Percentiles rank a stretch among this genome's conserved stretches.
phyloP scores from a whole-genome alignment of 805 yeast genomes.

The Saccharomycopsis fibuligera region DNA sequence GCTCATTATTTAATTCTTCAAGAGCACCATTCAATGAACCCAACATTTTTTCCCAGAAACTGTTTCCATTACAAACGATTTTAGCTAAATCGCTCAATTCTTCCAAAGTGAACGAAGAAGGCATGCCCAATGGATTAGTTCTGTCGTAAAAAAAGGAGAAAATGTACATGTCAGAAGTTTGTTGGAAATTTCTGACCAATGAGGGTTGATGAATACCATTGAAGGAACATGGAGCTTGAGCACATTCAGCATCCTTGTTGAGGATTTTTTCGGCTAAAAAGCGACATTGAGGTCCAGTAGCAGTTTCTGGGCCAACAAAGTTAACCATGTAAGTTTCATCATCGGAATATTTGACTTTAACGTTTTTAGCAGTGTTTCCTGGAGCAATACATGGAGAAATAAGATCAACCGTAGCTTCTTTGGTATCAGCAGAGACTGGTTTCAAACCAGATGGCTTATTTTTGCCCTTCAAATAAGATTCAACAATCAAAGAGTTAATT shows the following conservation, averaged over 20 bases:
- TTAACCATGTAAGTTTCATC: constrained; percentile 45
- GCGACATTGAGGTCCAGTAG: constrained; percentile 84
- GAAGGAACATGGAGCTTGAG: constrained; percentile 81
- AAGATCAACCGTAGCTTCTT: constrained; percentile 39
- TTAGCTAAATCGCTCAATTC: constrained; percentile 79
- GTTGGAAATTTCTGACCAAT: constrained; percentile 66
- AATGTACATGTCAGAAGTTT: constrained; percentile 70
- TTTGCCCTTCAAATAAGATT: constrained; percentile 36
- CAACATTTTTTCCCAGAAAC: constrained; percentile 63
- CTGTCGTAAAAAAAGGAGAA: constrained; percentile 95
- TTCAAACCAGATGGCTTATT: constrained; percentile 25
- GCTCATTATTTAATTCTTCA: constrained; percentile 63
- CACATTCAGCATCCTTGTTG: constrained; percentile 77
- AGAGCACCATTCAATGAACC: constrained; percentile 63
- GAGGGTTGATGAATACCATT: constrained; percentile 98
- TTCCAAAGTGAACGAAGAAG: constrained; percentile 74
- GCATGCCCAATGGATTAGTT: constrained; percentile 92
- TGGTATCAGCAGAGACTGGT: constrained; percentile 30
- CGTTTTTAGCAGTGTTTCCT: constrained; percentile 51
- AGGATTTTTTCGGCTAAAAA: constrained; percentile 73
- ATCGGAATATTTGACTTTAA: constrained; percentile 49
- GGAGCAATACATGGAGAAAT: constrained; percentile 89
- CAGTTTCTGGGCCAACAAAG: constrained; percentile 56
- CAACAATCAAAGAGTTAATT: constrained; percentile 62
- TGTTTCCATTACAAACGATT: constrained; percentile 80